Base-by-base conservation (phyloP, 768 basidiomycete species). In the Rhizopogon vulgaris region DNA sequence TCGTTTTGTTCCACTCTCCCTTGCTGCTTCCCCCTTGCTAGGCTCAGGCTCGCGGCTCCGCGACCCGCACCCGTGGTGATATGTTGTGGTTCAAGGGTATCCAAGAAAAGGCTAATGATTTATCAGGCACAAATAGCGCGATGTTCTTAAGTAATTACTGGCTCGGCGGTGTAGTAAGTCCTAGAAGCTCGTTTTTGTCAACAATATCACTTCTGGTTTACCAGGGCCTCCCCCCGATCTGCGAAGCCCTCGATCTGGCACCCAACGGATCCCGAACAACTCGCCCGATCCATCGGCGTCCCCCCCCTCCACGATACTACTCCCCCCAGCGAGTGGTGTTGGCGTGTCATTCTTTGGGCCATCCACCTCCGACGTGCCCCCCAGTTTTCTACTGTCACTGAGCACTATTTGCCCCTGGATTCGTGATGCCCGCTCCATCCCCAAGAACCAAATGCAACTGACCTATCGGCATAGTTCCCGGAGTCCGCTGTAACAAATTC, bases 1-100 rank as follows among this genome's bases (percentile, higher is more conserved):
- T 38, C 48, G 63, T 65, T 62, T 58, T 65, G 53, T 66, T 68
- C 63, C 60, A 57, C 42, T 53, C 59, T 11, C 14, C 65, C 36
- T 63, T 27, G 62, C 56, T 38, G 14, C 39, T 30, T 60, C 17
- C n/a, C 54, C 51, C 40, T 63, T 38, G 57, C 58, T n/a, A 55
- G 60, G 32, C 58, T 60, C 4, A 61, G 59, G 8, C 28, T 69
- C 30, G 65, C 62, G 9, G 63, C 61, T 4, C 67, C 69, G 30
- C 56, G 58, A 32, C 55, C 52, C 34, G 52, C 56, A 14, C 48
- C 57, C 43, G 51, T 55, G 54, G 60, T 57, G 41, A 34, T 34
- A 34, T 22, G 11, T 12, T 34, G 56, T 38, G 36, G 34, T 17
- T 15, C 27, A 8, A 48, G 27, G n/a, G 42, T 40, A 41, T 56